phyloP scores from a whole-genome alignment of 2,329 filamentous ascomycete species.

The Xylaria sp. region DNA sequence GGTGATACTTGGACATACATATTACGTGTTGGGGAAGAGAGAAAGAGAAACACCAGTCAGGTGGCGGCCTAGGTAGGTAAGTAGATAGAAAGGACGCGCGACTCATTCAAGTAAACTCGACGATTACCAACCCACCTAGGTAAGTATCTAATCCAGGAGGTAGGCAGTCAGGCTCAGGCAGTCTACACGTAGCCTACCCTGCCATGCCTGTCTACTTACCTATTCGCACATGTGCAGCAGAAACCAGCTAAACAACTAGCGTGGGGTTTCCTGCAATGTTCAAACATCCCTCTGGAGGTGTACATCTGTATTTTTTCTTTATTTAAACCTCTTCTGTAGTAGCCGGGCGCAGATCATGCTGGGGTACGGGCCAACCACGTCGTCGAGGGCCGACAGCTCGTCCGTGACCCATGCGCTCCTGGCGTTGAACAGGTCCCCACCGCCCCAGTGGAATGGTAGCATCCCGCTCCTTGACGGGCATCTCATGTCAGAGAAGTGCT shows the following conservation, averaged over 20 bases:
- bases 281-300: slow-evolving; percentile 16
- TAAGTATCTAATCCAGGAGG: too few relatives aligned
- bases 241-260: slow-evolving; percentile 7
- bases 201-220: too few relatives aligned
- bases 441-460: slow-evolving; percentile 26
- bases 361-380: slow-evolving; percentile 19
- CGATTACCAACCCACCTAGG: neutral
- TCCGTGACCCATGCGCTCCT: slow-evolving; percentile 20
- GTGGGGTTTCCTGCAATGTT: slow-evolving; percentile 19
- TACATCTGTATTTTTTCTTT: slow-evolving; percentile 16
- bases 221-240: too few relatives aligned
- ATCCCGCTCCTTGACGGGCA: slow-evolving; percentile 34
- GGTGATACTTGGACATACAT: slow-evolving; percentile 2
- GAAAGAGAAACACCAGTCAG: neutral
- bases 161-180: too few relatives aligned
- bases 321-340: slow-evolving; percentile 19
- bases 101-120: neutral
- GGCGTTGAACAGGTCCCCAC: slow-evolving; percentile 20
- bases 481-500: slow-evolving; percentile 42
- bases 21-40: too few relatives aligned
- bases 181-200: too few relatives aligned
- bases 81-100: neutral
- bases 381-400: slow-evolving; percentile 3
- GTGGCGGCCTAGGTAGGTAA: neutral
- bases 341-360: slow-evolving; percentile 26